Percentiles rank a stretch among this genome's conserved stretches.
These are phyloP conservation scores for Leccinum angustisporum DNA, from an alignment of 1,284 basidiomycete species.

Conservation along the genomic window DNA sequence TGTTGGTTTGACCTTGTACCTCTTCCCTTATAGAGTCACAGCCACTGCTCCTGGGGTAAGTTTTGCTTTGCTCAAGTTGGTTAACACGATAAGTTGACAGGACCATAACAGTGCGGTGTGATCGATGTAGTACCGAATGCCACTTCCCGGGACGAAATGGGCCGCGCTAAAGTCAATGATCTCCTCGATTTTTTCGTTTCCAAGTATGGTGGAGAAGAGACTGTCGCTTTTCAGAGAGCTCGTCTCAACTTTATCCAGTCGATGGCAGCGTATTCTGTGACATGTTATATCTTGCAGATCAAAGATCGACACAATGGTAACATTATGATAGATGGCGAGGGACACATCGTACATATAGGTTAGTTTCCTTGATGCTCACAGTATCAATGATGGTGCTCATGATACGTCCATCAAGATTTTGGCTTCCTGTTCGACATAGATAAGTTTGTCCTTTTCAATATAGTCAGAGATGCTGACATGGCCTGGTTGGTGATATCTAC, in stretches of 20 bases:
- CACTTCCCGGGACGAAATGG: conserved; percentile 99
- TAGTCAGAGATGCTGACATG: conserved; percentile 25
- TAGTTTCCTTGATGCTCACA: conserved; percentile 25
- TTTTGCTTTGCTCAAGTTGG: conserved; percentile 1
- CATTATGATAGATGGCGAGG: conserved; percentile 98
- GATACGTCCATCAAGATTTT: conserved; percentile 66
- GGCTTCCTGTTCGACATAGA: conserved; percentile 99
- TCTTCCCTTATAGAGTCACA: conserved; percentile 96
- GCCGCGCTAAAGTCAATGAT: conserved; percentile 96
- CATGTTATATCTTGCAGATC: conserved; percentile 96
- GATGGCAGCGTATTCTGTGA: conserved; percentile 99
- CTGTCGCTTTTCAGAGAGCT: conserved; percentile 88
- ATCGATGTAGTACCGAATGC: conserved; percentile 99
- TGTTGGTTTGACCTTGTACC: conserved; percentile 88
- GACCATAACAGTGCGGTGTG: conserved; percentile 77
- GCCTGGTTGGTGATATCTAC: conserved; percentile 32
- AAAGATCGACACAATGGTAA: conserved; percentile 99
- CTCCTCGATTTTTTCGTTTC: conserved; percentile 93
- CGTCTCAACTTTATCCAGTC: conserved; percentile 97
- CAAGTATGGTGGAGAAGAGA: conserved; percentile 90
- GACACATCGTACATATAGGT: conserved; percentile 95
- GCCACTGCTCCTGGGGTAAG: conserved; percentile 93
- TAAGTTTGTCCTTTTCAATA: conserved; percentile 48
- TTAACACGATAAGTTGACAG: conserved; percentile 1
- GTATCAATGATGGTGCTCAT: conserved; percentile 6